phyloP scores from a whole-genome alignment of 1,284 basidiomycete species.

The Cryptococcus sp. region DNA sequence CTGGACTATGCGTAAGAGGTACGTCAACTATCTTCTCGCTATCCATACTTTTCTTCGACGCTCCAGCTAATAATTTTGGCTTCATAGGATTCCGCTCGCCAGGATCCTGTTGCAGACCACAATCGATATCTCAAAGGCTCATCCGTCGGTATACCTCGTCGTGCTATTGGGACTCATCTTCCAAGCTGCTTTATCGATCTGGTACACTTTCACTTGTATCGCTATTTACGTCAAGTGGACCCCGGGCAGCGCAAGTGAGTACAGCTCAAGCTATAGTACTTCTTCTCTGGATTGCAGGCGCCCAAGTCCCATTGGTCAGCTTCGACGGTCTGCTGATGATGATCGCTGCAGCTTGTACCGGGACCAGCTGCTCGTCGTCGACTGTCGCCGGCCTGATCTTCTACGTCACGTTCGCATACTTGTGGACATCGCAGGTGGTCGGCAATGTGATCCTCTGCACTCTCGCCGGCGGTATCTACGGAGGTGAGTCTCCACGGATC shows the following conservation, averaged over 20 bases:
- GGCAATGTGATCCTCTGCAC: conserved; percentile 77
- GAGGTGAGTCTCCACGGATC: conserved; percentile 53
- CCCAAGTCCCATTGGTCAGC: not conserved
- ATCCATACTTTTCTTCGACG: conserved; percentile 57
- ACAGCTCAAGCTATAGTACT: not conserved
- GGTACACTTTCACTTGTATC: conserved; percentile 45
- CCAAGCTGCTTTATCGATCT: conserved; percentile 71
- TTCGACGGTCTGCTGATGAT: not conserved
- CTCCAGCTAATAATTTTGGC: conserved; percentile 33
- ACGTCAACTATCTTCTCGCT: conserved; percentile 1
- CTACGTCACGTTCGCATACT: conserved; percentile 76
- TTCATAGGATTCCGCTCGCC: conserved; percentile 69
- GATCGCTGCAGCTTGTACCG: conserved; percentile 14
- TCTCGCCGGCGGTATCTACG: conserved; percentile 71
- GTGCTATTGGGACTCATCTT: conserved; percentile 69
- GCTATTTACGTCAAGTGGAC: conserved; percentile 73
- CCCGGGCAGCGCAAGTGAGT: conserved; percentile 67
- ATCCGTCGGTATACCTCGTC: conserved; percentile 77
- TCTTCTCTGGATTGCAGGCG: not conserved
- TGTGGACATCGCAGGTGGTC: conserved; percentile 75
- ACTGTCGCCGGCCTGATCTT: conserved; percentile 72
- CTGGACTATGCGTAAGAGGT: conserved; percentile 51
- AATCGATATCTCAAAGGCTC: conserved; percentile 80
- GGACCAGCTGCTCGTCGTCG: conserved; percentile 57
- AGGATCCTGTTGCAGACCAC: conserved; percentile 72